Percentiles rank a stretch among this genome's conserved stretches.
Evolutionary conservation across 768 basidiomycete genomes (phyloP).

Genomic region (Mycena venus): DNA sequence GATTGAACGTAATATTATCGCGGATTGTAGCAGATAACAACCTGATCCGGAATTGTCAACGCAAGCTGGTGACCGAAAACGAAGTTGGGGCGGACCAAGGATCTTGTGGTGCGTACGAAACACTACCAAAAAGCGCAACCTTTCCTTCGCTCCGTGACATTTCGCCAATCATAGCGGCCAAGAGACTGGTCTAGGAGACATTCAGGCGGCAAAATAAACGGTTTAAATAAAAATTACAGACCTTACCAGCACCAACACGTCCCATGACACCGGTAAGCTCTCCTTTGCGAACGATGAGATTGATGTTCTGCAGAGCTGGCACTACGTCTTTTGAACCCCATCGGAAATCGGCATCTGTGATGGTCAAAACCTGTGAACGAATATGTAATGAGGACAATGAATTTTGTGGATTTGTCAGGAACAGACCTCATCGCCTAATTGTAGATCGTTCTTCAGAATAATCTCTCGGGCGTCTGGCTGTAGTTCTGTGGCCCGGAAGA

Average conservation of each 20-base stretch:
- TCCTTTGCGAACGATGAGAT: slow-evolving; percentile 82
- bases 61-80: not conserved
- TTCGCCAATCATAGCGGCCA: slow-evolving; percentile 89
- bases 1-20: slow-evolving; percentile 94
- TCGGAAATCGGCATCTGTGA: slow-evolving; percentile 83
- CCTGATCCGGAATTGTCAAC: slow-evolving; percentile 64
- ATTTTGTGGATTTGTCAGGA: no score
- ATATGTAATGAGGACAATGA: not conserved
- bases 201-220: not conserved
- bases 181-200: slow-evolving; percentile 69
- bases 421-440: slow-evolving; percentile 71
- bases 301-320: slow-evolving; percentile 84
- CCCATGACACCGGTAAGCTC: slow-evolving; percentile 90
- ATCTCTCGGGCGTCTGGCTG: slow-evolving; percentile 82
- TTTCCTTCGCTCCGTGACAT: slow-evolving; percentile 85
- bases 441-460: slow-evolving; percentile 55
- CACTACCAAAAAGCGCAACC: slow-evolving; percentile 74
- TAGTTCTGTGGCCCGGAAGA: slow-evolving; percentile 84
- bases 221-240: slow-evolving; percentile 38
- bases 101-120: slow-evolving; percentile 90
- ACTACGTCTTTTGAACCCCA: slow-evolving; percentile 74
- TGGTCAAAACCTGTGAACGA: slow-evolving; percentile 67
- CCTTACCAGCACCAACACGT: slow-evolving; percentile 93
- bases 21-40: slow-evolving; percentile 88
- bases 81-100: slow-evolving; percentile 73